These are phyloP conservation scores for Cyberlindnera mycetangii DNA, from an alignment of 805 yeast genomes.

Conservation along the genomic window DNA sequence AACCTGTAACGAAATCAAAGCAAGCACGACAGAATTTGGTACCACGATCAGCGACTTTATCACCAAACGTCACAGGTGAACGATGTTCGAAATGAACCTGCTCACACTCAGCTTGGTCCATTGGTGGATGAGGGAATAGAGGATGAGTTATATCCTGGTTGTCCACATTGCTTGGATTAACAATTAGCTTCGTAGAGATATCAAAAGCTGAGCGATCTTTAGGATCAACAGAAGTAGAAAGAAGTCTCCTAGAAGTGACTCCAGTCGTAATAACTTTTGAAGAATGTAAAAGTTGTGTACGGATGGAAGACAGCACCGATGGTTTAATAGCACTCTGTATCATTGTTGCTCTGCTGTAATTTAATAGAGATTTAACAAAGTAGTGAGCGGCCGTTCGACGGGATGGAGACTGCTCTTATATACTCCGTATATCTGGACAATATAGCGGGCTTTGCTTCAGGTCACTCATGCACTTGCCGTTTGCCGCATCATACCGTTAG, in stretches of 20 bases:
- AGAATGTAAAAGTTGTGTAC: neutral
- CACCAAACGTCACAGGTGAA: conserved; percentile 44
- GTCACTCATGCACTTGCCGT: no score
- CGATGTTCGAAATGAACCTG: conserved; percentile 50
- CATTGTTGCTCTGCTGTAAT: neutral
- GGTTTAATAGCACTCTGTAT: neutral
- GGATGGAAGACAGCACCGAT: neutral
- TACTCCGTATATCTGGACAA: no score
- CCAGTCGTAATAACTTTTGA: neutral
- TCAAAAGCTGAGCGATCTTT: neutral
- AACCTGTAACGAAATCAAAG: conserved; percentile 67
- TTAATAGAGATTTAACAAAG: no score
- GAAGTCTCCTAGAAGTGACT: neutral
- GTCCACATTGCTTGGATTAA: neutral
- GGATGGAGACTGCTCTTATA: no score
- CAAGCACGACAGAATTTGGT: conserved; percentile 42
- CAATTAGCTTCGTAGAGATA: conserved; percentile 6
- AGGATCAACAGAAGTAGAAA: neutral
- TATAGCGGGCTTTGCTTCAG: no score
- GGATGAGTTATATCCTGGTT: conserved; percentile 7
- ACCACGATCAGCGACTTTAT: conserved; percentile 48
- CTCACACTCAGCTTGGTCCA: conserved; percentile 36
- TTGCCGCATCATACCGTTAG: no score
- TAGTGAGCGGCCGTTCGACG: no score
- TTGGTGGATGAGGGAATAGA: conserved; percentile 43